Evolutionary conservation across 768 basidiomycete species (phyloP).

Genomic region (Exidia glandulosa): DNA sequence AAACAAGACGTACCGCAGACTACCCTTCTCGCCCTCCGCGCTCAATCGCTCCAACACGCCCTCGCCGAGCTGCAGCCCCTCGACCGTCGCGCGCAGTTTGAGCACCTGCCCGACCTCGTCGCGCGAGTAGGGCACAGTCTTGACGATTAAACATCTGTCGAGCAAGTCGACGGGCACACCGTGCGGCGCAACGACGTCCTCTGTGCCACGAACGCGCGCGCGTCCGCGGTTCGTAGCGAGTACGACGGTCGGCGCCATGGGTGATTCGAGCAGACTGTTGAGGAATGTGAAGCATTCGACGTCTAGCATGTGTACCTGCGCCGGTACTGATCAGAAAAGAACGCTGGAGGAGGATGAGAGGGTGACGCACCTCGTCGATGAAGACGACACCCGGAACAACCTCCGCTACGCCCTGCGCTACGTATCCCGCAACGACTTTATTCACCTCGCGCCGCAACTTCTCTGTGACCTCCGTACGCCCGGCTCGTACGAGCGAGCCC

Average conservation of each 20-base stretch:
- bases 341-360: not conserved
- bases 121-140: conserved; percentile 71
- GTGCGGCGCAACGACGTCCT: conserved; percentile 83
- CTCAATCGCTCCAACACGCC: conserved; percentile 76
- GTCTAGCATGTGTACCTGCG: conserved; percentile 97
- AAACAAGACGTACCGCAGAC: conserved; percentile 71
- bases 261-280: conserved; percentile 88
- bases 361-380: conserved; percentile 84
- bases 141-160: conserved; percentile 93
- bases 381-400: conserved; percentile 96
- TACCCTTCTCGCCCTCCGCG: conserved; percentile 69
- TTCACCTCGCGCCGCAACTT: conserved; percentile 93
- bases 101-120: conserved; percentile 84
- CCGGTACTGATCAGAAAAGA: not conserved
- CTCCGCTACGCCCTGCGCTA: conserved; percentile 97
- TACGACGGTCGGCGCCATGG: conserved; percentile 96
- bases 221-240: conserved; percentile 94
- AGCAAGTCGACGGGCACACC: conserved; percentile 90
- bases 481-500: conserved; percentile 79
- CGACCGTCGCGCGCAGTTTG: conserved; percentile 74
- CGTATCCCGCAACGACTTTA: conserved; percentile 93
- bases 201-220: conserved; percentile 84
- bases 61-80: conserved; percentile 65
- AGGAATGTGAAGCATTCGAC: conserved; percentile 99
- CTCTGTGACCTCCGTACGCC: conserved; percentile 93